These are phyloP conservation scores for Penicillium longicatenatum DNA, from an alignment of 495 filamentous ascomycete genomes.

Conservation along the genomic window DNA sequence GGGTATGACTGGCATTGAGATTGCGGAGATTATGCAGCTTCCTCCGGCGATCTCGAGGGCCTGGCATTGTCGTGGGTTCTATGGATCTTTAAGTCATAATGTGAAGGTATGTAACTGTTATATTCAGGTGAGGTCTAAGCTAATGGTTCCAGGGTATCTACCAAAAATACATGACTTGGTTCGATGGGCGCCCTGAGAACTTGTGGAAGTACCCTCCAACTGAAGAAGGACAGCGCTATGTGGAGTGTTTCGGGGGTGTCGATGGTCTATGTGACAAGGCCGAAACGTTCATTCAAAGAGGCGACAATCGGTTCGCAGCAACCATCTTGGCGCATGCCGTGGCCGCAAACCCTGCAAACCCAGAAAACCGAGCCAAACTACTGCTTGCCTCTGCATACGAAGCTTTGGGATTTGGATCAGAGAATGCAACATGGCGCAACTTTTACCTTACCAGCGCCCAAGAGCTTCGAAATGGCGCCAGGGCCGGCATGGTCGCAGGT, in stretches of 20 bases:
- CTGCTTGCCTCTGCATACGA: constrained; percentile 24
- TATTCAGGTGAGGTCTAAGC: too few relatives aligned
- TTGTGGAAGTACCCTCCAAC: constrained; percentile 38
- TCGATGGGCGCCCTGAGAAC: constrained; percentile 39
- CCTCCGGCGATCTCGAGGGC: constrained; percentile 25
- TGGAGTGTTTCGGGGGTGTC: constrained; percentile 27
- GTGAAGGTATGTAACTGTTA: constrained; percentile 23
- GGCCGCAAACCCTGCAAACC: constrained; percentile 15
- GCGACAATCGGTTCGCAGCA: constrained; percentile 31
- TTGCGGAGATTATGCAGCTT: constrained; percentile 32
- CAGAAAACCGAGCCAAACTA: constrained; percentile 5
- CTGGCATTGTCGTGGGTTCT: constrained; percentile 34
- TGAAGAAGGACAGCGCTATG: constrained; percentile 29
- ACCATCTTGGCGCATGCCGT: constrained; percentile 30
- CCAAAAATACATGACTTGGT: constrained; percentile 42
- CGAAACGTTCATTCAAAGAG: constrained; percentile 6
- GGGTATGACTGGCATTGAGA: constrained; percentile 32
- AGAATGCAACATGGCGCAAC: constrained; percentile 34
- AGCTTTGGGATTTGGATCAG: constrained; percentile 30
- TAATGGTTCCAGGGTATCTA: constrained; percentile 29
- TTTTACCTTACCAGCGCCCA: constrained; percentile 14
- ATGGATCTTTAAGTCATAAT: constrained; percentile 42
- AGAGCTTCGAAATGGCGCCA: too few relatives aligned
- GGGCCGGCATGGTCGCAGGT: constrained; percentile 2
- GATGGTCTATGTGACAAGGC: constrained; percentile 25